A percentile compares a stretch with the other conserved stretches of the same genome.
phyloP scores from a whole-genome alignment of 345 rosid genomes.

The Camelina hispida region DNA sequence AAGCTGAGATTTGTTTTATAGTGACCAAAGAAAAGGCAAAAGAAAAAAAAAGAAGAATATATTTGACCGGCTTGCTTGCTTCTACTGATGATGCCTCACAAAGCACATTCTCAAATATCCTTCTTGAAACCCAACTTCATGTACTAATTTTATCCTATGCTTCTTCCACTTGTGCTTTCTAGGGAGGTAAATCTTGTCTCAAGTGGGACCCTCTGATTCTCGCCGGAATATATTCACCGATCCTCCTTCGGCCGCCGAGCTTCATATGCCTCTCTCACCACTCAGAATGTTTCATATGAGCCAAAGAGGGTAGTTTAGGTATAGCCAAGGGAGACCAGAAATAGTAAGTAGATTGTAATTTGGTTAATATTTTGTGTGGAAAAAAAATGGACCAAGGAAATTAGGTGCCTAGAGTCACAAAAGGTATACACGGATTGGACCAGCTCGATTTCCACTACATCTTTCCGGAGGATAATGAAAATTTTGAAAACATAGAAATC shows the following conservation, averaged over 20 bases:
- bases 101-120: constrained; percentile 74
- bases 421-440: constrained; percentile 59
- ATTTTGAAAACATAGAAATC: constrained; percentile 30
- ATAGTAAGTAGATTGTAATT: constrained; percentile 29
- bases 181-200: constrained; percentile 33
- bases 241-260: constrained; percentile 24
- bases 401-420: constrained; percentile 37
- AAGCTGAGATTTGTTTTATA: constrained; percentile 59
- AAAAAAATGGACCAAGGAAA: constrained; percentile 45
- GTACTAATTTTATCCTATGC: constrained; percentile 53
- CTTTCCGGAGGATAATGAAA: constrained; percentile 36
- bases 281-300: constrained; percentile 10
- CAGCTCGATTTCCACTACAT: constrained; percentile 64
- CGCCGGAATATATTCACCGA: constrained; percentile 25
- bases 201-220: constrained; percentile 33
- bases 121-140: constrained; percentile 35
- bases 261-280: constrained; percentile 17
- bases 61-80: constrained; percentile 44
- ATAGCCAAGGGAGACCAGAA: constrained; percentile 9
- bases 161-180: constrained; percentile 60
- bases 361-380: constrained; percentile 31
- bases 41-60: constrained; percentile 43
- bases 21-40: constrained; percentile 31
- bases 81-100: constrained; percentile 46
- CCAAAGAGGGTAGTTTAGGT: constrained; percentile 11